Evolutionary conservation across 768 basidiomycete genomes (phyloP).

Genomic region (Tricholomella constricta): DNA sequence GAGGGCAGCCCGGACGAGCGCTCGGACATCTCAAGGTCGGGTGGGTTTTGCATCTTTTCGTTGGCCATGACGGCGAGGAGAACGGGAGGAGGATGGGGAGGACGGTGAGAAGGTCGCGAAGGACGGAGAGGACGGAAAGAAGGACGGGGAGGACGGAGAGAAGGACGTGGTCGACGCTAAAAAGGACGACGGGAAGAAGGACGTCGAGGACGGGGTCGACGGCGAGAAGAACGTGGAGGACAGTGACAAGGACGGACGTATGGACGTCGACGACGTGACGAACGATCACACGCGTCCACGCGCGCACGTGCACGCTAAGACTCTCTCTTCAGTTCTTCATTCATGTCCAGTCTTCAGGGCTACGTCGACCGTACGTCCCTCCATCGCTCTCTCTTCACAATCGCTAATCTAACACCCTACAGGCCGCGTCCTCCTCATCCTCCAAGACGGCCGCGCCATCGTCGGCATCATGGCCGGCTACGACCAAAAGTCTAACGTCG

Average conservation of each 20-base stretch:
- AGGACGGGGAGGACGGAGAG: too few species aligned
- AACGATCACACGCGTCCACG: not conserved
- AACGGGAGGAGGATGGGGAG: too few species aligned
- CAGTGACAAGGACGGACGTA: too few species aligned
- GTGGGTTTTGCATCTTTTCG: conserved; percentile 3
- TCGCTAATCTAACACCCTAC: not conserved
- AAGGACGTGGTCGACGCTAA: too few species aligned
- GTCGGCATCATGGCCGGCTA: conserved; percentile 90
- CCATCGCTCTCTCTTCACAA: conserved; percentile 1
- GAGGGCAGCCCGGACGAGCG: conserved; percentile 9
- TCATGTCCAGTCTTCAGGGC: conserved; percentile 88
- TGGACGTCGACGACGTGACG: not conserved
- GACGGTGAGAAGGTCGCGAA: too few species aligned
- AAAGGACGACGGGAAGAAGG: not conserved
- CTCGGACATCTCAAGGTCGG: conserved; percentile 13
- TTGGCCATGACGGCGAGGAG: conserved; percentile 12
- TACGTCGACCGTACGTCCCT: conserved; percentile 85
- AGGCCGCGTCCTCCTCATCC: conserved; percentile 91
- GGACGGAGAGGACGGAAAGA: too few species aligned
- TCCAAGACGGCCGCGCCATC: conserved; percentile 95
- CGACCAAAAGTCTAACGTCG: conserved; percentile 95
- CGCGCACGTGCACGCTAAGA: not conserved
- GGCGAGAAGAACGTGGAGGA: too few species aligned
- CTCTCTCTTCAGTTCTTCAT: conserved; percentile 5
- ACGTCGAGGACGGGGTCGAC: not conserved